Percentiles rank a stretch among this genome's conserved stretches.
phyloP scores from a whole-genome alignment of 129 eudicot species.

The Chrysanthemum makinoi region DNA sequence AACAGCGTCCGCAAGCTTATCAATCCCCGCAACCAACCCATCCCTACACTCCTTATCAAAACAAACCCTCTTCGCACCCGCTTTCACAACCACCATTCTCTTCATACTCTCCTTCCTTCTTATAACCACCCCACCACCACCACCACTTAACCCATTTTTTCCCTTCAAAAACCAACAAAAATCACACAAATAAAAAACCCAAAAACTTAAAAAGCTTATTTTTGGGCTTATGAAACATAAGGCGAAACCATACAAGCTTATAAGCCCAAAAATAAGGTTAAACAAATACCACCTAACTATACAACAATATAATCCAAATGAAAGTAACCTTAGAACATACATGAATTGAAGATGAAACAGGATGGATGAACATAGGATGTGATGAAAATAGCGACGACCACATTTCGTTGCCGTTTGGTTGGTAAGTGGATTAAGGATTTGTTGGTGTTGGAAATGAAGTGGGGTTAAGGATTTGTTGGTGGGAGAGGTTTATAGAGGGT shows the following conservation, averaged over 20 bases:
- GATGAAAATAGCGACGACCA: constrained; percentile 39
- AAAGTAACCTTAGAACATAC: constrained; percentile 33
- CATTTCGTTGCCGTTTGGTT: constrained; percentile 8
- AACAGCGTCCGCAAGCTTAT: constrained; percentile 98
- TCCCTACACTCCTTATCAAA: constrained; percentile 75
- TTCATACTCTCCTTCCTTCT: constrained; percentile 28
- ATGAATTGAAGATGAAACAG: constrained; percentile 18
- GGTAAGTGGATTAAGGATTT: not conserved
- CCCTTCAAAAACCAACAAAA: constrained; percentile 24
- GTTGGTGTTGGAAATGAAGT: not conserved
- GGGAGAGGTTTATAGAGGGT: constrained; percentile 33
- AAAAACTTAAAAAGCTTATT: not conserved
- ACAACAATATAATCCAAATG: not conserved
- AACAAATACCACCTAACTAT: not conserved
- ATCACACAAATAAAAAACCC: constrained; percentile 6
- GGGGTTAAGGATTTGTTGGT: not conserved
- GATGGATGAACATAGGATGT: constrained; percentile 29
- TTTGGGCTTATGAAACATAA: too few relatives aligned
- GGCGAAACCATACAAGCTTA: too few relatives aligned
- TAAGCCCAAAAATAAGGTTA: too few relatives aligned
- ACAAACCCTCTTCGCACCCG: constrained; percentile 72
- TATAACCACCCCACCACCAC: constrained; percentile 39
- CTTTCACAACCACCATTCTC: constrained; percentile 46
- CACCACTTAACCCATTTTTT: constrained; percentile 10
- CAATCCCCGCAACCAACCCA: constrained; percentile 71